These are phyloP conservation scores for Linderniella brevidens DNA, from an alignment of 257 asterid species.

Conservation along the genomic window DNA sequence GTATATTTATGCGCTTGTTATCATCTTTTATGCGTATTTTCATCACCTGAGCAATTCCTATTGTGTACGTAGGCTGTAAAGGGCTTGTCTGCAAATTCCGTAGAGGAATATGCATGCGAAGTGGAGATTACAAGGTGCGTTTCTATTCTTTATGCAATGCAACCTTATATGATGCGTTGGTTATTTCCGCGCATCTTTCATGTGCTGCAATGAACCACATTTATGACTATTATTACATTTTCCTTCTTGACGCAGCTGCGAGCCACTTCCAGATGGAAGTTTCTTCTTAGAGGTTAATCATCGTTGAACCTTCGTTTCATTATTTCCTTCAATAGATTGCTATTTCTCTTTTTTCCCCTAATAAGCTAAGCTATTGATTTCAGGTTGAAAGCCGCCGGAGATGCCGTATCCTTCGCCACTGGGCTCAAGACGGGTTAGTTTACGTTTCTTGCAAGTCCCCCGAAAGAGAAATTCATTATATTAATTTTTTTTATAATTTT, in stretches of 20 bases:
- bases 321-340: too few relatives aligned
- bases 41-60: not conserved
- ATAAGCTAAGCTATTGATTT: conserved; percentile 12
- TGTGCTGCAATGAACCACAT: too few relatives aligned
- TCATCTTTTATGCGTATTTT: not conserved
- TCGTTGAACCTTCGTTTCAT: not conserved
- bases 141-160: conserved; percentile 7
- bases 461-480: not conserved
- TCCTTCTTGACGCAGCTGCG: conserved; percentile 58
- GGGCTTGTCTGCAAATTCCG: conserved; percentile 54
- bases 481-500: not conserved
- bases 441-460: conserved; percentile 6
- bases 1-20: conserved; percentile 5
- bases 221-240: conserved; percentile 11
- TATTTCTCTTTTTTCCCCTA: conserved; percentile 4
- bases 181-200: not conserved
- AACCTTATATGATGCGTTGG: too few relatives aligned
- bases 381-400: conserved; percentile 95
- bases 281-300: conserved; percentile 80
- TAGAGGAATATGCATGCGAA: conserved; percentile 92
- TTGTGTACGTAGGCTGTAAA: conserved; percentile 39
- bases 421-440: conserved; percentile 97
- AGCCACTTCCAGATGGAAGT: conserved; percentile 98
- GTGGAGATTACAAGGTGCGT: conserved; percentile 95
- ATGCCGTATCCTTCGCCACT: conserved; percentile 55